Conservation (phyloP, 371 early-diverging fungal species). For the Zychaea mexicana region DNA sequence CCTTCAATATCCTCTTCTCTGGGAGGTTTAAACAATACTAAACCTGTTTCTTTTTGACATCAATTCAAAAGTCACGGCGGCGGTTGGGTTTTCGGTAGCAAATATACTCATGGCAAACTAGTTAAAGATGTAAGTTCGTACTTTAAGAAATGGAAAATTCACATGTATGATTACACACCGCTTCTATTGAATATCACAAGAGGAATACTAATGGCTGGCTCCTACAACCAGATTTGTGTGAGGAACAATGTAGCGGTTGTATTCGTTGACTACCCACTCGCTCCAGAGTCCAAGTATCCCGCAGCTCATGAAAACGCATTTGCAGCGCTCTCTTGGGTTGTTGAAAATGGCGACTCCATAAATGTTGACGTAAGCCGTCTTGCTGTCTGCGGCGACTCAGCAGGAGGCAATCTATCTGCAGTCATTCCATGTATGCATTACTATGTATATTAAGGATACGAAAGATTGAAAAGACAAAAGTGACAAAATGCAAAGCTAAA, state of each 20-base stretch:
- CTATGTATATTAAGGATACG: no score
- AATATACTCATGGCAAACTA: conserved; percentile 9
- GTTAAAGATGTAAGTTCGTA: conserved; percentile 10
- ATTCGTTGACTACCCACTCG: conserved; percentile 26
- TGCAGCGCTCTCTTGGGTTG: conserved; percentile 19
- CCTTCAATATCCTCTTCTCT: no score
- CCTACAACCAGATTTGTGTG: conserved; percentile 10
- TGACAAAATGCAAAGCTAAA: no score
- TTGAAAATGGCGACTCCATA: conserved; percentile 10
- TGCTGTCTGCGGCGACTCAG: conserved; percentile 13
- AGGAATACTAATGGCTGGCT: no score
- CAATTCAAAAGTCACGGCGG: conserved; percentile 25
- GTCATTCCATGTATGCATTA: background rate
- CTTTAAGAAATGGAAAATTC: background rate
- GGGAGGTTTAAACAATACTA: no score
- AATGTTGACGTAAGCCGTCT: conserved; percentile 14
- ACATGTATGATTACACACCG: no score
- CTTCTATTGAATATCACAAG: no score
- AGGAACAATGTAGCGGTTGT: conserved; percentile 16
- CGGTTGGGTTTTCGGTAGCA: conserved; percentile 22
- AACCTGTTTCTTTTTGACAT: no score
- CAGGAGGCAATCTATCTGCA: background rate
- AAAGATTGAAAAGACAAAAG: no score
- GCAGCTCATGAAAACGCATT: conserved; percentile 28
- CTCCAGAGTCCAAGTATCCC: conserved; percentile 34